A percentile compares a stretch with the other conserved stretches of the same genome.
phyloP scores from a whole-genome alignment of 805 yeast species.

The Hyphopichia homilentoma region DNA sequence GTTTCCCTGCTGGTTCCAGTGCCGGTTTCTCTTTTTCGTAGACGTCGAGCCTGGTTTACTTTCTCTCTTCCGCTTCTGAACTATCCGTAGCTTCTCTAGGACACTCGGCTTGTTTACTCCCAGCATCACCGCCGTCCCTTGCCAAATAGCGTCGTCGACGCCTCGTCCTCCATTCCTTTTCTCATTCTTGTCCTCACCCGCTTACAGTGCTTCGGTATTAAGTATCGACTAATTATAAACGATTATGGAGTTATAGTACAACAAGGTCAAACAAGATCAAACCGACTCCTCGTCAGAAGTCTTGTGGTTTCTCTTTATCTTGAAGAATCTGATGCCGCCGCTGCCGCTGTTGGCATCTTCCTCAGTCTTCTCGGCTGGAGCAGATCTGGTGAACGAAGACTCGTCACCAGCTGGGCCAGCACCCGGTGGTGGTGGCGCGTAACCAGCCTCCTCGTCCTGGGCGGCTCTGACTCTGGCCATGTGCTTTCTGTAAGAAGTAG shows the following conservation, averaged over 20 bases:
- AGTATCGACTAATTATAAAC: not conserved
- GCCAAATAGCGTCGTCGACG: too few species aligned
- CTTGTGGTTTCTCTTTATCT: slow-evolving; percentile 56
- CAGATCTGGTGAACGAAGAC: slow-evolving; percentile 40
- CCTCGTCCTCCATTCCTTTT: not conserved
- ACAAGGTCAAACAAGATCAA: slow-evolving; percentile 12
- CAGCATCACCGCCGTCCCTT: too few species aligned
- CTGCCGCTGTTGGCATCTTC: slow-evolving; percentile 41
- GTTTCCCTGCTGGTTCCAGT: too few species aligned
- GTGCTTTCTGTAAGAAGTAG: slow-evolving; percentile 50
- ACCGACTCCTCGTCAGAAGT: slow-evolving; percentile 43
- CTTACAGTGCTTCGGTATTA: not conserved
- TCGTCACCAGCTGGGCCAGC: slow-evolving; percentile 33
- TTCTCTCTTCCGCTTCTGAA: too few species aligned
- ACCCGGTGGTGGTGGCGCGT: slow-evolving; percentile 16
- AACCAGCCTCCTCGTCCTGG: slow-evolving; percentile 13
- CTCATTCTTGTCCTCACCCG: not conserved
- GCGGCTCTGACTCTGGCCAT: slow-evolving; percentile 32
- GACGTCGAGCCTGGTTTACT: too few species aligned
- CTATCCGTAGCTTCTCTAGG: too few species aligned
- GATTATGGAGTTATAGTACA: not conserved
- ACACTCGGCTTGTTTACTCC: too few species aligned
- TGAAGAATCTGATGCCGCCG: slow-evolving; percentile 73
- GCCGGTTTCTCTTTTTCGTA: too few species aligned
- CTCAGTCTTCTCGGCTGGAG: slow-evolving; percentile 18